Evolutionary conservation across 2,329 filamentous ascomycete species (phyloP).

Genomic region (Fusarium luffae): DNA sequence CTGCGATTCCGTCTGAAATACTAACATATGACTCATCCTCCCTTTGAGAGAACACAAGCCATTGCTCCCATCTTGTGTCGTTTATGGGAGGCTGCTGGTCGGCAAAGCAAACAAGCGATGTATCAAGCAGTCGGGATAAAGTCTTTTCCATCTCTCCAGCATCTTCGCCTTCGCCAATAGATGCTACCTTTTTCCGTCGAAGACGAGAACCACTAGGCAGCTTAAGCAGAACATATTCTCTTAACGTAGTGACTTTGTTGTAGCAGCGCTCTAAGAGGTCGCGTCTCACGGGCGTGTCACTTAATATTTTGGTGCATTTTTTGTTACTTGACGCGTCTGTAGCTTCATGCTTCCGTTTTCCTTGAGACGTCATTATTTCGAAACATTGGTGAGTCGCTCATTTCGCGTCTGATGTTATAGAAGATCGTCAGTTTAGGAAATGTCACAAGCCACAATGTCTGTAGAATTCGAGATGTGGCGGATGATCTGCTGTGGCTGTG

Average conservation of each 20-base stretch:
- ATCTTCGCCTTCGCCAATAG: slow-evolving; percentile 52
- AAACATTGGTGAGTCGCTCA: neutral
- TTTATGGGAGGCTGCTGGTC: slow-evolving; percentile 44
- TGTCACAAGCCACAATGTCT: slow-evolving; percentile 5
- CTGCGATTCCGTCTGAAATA: slow-evolving; percentile 58
- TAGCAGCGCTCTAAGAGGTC: slow-evolving; percentile 78
- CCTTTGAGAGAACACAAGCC: slow-evolving; percentile 70
- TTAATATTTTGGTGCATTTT: slow-evolving; percentile 22
- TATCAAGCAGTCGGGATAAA: slow-evolving; percentile 73
- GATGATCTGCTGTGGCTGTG: slow-evolving; percentile 17
- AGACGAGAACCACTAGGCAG: slow-evolving; percentile 75
- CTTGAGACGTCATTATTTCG: slow-evolving; percentile 40
- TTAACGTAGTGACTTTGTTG: slow-evolving; percentile 70
- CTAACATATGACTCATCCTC: slow-evolving; percentile 69
- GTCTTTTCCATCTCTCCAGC: slow-evolving; percentile 51
- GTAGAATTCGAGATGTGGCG: slow-evolving; percentile 26
- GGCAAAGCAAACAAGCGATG: slow-evolving; percentile 71
- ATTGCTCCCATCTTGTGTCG: slow-evolving; percentile 64
- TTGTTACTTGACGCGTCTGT: slow-evolving; percentile 40
- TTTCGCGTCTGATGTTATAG: slow-evolving; percentile 19
- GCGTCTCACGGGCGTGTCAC: slow-evolving; percentile 56
- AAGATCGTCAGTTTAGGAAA: neutral
- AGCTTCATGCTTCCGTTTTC: slow-evolving; percentile 45
- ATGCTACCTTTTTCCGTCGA: slow-evolving; percentile 66
- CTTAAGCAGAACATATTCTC: slow-evolving; percentile 74